Conservation (phyloP, 208 protist species). For the Entamoeba histolytica region DNA sequence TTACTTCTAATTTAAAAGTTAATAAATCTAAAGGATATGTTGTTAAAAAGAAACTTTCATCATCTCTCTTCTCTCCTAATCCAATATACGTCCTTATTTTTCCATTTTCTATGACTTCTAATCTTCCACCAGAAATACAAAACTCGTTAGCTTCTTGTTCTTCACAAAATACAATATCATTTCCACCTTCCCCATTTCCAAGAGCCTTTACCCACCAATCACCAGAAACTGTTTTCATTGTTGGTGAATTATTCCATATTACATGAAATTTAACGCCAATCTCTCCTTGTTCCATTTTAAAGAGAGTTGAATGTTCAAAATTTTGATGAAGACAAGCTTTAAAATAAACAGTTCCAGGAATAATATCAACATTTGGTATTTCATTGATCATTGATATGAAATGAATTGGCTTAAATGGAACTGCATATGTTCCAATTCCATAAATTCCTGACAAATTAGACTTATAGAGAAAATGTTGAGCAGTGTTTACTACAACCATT, state of each 20-base stretch:
- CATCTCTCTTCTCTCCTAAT: neutral
- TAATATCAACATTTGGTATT: neutral
- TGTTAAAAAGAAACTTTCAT: neutral
- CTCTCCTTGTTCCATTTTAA: neutral
- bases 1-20: neutral
- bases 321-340: neutral
- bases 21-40: neutral
- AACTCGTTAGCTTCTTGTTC: neutral
- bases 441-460: neutral
- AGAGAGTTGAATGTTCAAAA: neutral
- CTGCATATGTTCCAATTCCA: neutral
- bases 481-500: neutral
- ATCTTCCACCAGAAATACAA: neutral
- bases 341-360: neutral
- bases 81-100: neutral
- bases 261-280: neutral
- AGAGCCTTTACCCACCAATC: neutral
- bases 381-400: neutral
- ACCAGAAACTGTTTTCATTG: neutral
- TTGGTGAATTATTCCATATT: neutral
- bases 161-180: neutral
- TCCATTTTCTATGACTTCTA: neutral
- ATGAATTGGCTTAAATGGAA: neutral
- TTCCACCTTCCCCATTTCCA: neutral
- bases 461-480: neutral